Percentiles rank a stretch among this genome's conserved stretches.
These are phyloP conservation scores for Chytriomyces sp. DNA, from an alignment of 192 early-diverging fungal species.

Conservation along the genomic window DNA sequence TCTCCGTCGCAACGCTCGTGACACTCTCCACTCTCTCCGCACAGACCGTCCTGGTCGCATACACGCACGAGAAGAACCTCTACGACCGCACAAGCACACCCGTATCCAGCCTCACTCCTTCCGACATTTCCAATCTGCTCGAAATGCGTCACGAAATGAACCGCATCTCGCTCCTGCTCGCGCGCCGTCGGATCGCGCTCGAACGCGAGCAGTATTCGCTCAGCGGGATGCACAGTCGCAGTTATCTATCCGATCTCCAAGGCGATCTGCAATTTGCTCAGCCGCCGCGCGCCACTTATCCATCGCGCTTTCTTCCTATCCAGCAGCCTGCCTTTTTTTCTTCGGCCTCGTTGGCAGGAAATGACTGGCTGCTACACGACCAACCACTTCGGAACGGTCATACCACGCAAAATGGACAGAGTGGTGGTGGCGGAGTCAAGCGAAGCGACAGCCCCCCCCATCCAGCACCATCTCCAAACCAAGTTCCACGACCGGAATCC, in stretches of 20 bases:
- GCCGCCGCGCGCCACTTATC: neutral
- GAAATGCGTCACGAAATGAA: neutral
- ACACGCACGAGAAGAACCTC: neutral
- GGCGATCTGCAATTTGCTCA: neutral
- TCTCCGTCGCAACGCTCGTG: too few relatives aligned
- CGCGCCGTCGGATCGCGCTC: neutral
- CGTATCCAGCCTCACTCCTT: neutral
- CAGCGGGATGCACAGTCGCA: neutral
- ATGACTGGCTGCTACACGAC: too few relatives aligned
- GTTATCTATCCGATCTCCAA: neutral
- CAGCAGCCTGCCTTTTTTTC: too few relatives aligned
- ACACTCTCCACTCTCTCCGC: neutral
- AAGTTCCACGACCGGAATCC: neutral
- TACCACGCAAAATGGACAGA: too few relatives aligned
- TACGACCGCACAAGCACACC: conserved; percentile 1
- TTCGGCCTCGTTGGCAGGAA: too few relatives aligned
- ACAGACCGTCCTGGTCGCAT: neutral
- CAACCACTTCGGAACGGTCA: too few relatives aligned
- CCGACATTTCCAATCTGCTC: neutral
- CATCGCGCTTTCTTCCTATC: too few relatives aligned
- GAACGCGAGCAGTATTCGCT: neutral
- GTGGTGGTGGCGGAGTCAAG: neutral
- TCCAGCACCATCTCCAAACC: neutral
- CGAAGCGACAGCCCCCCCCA: neutral
- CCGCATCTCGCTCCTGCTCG: neutral